Evolutionary conservation across 805 yeast genomes (phyloP).

Genomic region (Yarrowia sp.): DNA sequence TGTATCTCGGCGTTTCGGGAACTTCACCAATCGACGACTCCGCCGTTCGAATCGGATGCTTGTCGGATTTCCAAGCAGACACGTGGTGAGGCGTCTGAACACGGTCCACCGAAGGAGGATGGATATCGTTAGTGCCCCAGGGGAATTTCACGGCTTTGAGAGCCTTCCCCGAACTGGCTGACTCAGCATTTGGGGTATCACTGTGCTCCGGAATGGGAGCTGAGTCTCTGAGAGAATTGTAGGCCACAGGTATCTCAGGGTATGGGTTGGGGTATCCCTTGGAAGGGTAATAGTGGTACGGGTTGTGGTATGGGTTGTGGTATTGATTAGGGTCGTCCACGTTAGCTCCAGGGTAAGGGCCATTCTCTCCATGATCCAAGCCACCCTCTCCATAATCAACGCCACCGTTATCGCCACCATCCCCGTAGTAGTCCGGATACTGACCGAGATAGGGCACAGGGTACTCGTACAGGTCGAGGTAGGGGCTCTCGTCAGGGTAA

Average conservation of each 20-base stretch:
- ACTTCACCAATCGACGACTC: background rate
- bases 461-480: background rate
- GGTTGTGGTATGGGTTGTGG: too few relatives aligned
- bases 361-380: background rate
- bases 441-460: background rate
- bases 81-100: slow-evolving; percentile 2
- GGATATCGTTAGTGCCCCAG: background rate
- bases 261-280: too few relatives aligned
- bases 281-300: too few relatives aligned
- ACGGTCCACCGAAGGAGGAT: slow-evolving; percentile 2
- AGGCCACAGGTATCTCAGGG: too few relatives aligned
- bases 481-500: slow-evolving; percentile 13
- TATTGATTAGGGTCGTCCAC: too few relatives aligned
- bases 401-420: too few relatives aligned
- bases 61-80: background rate
- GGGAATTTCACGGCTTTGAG: background rate
- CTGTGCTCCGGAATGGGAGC: too few relatives aligned
- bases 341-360: too few relatives aligned
- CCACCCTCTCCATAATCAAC: background rate
- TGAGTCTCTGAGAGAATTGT: too few relatives aligned
- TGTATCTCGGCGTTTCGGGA: background rate
- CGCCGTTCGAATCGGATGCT: slow-evolving; percentile 1
- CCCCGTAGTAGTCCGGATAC: background rate
- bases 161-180: too few relatives aligned
- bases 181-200: too few relatives aligned